A percentile compares a stretch with the other conserved stretches of the same genome.
phyloP scores from a whole-genome alignment of 1,139 yeast genomes.

The Hemisphaericaspora lyxosophila region DNA sequence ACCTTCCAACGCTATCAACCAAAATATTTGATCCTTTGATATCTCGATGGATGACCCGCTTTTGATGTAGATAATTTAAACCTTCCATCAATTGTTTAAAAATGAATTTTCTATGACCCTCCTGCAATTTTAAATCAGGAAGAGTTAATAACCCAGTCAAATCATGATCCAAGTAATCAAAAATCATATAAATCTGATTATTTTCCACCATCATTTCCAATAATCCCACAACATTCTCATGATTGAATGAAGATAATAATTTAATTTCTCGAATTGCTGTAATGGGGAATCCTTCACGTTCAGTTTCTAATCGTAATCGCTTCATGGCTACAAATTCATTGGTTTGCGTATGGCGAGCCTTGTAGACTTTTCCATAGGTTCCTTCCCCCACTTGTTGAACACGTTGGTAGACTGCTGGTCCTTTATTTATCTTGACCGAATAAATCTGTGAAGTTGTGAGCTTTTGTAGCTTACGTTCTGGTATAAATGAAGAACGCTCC shows the following conservation, averaged over 20 bases:
- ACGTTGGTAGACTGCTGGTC: constrained; percentile 34
- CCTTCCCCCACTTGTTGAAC: constrained; percentile 53
- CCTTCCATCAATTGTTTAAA: constrained; percentile 80
- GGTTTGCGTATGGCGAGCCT: constrained; percentile 68
- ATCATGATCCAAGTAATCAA: constrained; percentile 93
- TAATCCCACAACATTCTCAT: constrained; percentile 76
- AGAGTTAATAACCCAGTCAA: constrained; percentile 84
- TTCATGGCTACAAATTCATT: constrained; percentile 78
- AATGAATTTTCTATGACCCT: constrained; percentile 72
- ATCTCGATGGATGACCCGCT: constrained; percentile 85
- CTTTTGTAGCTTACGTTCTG: constrained; percentile 3
- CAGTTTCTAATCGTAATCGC: constrained; percentile 77
- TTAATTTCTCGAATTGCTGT: constrained; percentile 93
- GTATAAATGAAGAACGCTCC: constrained; percentile 1
- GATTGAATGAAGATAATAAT: constrained; percentile 81
- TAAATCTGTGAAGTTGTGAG: constrained; percentile 25
- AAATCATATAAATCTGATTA: constrained; percentile 81
- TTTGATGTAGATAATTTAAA: constrained; percentile 74
- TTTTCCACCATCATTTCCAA: constrained; percentile 88
- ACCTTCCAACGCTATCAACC: constrained; percentile 65
- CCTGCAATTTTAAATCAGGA: constrained; percentile 61
- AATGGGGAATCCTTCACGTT: constrained; percentile 93
- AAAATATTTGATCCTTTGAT: constrained; percentile 91
- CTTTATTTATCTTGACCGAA: constrained; percentile 27
- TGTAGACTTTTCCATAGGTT: constrained; percentile 50